phyloP scores from a whole-genome alignment of 2,329 filamentous ascomycete species.

The Fusarium heterosporum region DNA sequence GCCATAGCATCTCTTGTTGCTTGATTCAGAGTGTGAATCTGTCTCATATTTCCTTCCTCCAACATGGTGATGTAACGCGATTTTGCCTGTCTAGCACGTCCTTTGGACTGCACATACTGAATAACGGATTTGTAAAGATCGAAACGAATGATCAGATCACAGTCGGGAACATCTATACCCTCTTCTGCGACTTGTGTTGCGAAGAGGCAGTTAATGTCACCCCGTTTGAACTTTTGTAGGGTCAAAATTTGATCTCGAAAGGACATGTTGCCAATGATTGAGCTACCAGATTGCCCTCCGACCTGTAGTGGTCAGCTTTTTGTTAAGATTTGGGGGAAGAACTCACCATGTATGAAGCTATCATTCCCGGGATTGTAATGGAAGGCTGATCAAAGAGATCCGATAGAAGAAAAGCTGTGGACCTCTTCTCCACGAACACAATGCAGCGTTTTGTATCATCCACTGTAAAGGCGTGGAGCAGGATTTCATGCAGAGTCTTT shows the following conservation, averaged over 20 bases:
- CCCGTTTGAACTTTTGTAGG: constrained; percentile 72
- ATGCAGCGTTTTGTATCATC: constrained; percentile 73
- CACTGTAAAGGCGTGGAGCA: constrained; percentile 73
- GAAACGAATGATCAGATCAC: constrained; percentile 78
- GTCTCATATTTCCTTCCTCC: constrained; percentile 74
- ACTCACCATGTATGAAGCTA: constrained; percentile 71
- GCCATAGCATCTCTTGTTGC: constrained; percentile 69
- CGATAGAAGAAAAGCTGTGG: constrained; percentile 79
- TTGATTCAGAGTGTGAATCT: constrained; percentile 68
- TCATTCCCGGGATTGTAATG: constrained; percentile 69
- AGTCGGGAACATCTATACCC: constrained; percentile 75
- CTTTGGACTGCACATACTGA: constrained; percentile 93
- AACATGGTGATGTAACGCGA: constrained; percentile 90
- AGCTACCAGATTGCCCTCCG: constrained; percentile 46
- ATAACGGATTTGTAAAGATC: constrained; percentile 92
- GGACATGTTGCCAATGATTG: constrained; percentile 71
- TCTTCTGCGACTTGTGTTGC: constrained; percentile 76
- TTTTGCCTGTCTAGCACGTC: constrained; percentile 80
- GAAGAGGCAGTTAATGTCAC: constrained; percentile 72
- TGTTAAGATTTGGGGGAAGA: fast-evolving
- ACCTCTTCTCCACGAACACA: constrained; percentile 84
- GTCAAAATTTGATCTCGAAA: constrained; percentile 80
- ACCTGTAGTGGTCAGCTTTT: constrained; percentile 44
- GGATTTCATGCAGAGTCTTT: constrained; percentile 67
- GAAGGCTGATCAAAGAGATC: constrained; percentile 71